Conservation (phyloP, 768 basidiomycete genomes). For the Phlebiopsis gigantea region DNA sequence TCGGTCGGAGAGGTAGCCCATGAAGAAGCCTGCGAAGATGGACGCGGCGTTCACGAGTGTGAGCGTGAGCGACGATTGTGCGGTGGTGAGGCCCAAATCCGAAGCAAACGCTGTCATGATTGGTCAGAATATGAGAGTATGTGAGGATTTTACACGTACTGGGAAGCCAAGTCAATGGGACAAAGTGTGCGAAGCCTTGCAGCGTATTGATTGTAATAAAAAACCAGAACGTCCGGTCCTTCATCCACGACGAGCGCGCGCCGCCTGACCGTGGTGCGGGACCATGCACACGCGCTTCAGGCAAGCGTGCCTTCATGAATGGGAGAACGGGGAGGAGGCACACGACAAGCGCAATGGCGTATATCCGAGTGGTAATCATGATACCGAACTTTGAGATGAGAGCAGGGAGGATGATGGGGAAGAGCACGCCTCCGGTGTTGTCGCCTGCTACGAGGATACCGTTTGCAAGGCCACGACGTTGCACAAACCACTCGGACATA, state of each 20-base stretch:
- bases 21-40: constrained; percentile 12
- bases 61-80: constrained; percentile 16
- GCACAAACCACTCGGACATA: constrained; percentile 29
- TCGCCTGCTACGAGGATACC: constrained; percentile 29
- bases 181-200: constrained; percentile 22
- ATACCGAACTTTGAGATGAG: constrained; percentile 22
- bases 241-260: constrained; percentile 16
- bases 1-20: constrained; percentile 19
- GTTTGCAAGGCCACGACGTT: constrained; percentile 27
- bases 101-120: constrained; percentile 17
- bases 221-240: constrained; percentile 21
- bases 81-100: constrained; percentile 9
- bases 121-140: background rate
- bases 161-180: constrained; percentile 23
- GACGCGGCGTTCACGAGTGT: constrained; percentile 19
- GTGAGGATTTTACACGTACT: constrained; percentile 15
- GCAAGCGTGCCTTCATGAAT: constrained; percentile 25
- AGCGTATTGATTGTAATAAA: constrained; percentile 21
- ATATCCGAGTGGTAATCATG: constrained; percentile 20
- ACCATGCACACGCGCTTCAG: constrained; percentile 20
- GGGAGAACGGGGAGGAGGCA: constrained; percentile 22
- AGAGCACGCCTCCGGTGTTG: constrained; percentile 23
- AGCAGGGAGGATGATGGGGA: constrained; percentile 24
- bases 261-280: constrained; percentile 15
- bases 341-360: constrained; percentile 20